Conservation (phyloP, 495 filamentous ascomycete species). For the Penicillium tannophilum region DNA sequence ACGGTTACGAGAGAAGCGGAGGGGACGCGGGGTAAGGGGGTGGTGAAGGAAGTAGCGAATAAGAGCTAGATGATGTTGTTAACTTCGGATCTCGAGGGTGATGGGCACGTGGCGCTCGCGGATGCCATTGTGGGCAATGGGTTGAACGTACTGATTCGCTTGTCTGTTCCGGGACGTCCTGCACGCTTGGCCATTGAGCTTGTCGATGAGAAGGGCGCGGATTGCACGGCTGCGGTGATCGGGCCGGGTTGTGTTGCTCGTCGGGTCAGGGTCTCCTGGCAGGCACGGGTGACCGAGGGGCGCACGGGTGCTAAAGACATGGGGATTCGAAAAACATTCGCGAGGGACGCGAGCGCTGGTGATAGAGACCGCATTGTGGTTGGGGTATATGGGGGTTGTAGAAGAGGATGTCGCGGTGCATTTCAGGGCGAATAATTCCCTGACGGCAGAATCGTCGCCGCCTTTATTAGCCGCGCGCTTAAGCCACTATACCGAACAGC, state of each 20-base stretch:
- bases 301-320: constrained; percentile 35
- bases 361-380: constrained; percentile 44
- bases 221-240: constrained; percentile 34
- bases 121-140: background rate
- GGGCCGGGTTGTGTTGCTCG: constrained; percentile 29
- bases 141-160: constrained; percentile 52
- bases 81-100: background rate
- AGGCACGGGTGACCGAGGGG: constrained; percentile 31
- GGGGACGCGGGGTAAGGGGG: constrained; percentile 69
- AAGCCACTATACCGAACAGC: background rate
- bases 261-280: constrained; percentile 31
- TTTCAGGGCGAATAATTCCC: constrained; percentile 33
- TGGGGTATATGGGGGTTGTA: constrained; percentile 21
- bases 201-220: constrained; percentile 48
- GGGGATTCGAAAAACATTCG: constrained; percentile 48
- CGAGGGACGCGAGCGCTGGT: constrained; percentile 47
- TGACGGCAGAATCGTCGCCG: constrained; percentile 35
- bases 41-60: constrained; percentile 70
- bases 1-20: constrained; percentile 84
- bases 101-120: background rate
- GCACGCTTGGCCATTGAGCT: constrained; percentile 39
- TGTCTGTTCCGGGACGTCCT: constrained; percentile 29
- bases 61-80: constrained; percentile 39
- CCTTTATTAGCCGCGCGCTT: constrained; percentile 38
- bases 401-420: constrained; percentile 14